These are phyloP conservation scores for Craspedostauros australis DNA, from an alignment of 108 stramenopile genomes.

Conservation along the genomic window DNA sequence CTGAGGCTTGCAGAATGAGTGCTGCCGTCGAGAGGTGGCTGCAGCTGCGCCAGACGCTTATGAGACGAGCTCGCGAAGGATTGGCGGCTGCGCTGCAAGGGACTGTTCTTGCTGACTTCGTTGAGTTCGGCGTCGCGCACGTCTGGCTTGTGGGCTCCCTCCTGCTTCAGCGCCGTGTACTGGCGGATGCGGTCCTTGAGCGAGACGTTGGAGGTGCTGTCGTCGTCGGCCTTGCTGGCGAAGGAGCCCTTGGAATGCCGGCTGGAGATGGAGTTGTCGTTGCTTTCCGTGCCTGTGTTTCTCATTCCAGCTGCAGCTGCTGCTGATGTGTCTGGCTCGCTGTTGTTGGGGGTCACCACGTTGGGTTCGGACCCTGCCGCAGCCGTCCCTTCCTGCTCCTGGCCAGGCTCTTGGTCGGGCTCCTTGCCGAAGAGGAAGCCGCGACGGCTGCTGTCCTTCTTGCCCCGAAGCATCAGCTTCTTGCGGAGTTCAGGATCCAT, in stretches of 20 bases:
- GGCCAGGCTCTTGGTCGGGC: not conserved
- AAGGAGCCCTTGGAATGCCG: not conserved
- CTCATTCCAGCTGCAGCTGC: not conserved
- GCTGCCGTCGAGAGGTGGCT: too few species aligned
- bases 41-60: too few species aligned
- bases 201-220: constrained; percentile 5
- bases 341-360: too few species aligned
- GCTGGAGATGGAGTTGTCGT: not conserved
- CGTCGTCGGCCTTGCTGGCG: not conserved
- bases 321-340: too few species aligned
- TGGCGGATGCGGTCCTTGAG: constrained; percentile 25
- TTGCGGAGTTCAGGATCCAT: not conserved
- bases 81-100: constrained; percentile 12
- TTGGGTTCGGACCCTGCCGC: too few species aligned
- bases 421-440: not conserved
- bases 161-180: constrained; percentile 13
- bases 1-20: too few species aligned
- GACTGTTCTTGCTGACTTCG: not conserved
- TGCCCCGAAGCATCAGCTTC: not conserved
- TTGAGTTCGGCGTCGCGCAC: not conserved
- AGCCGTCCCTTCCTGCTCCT: not conserved
- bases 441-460: not conserved
- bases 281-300: not conserved
- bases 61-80: not conserved
- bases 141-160: constrained; percentile 1